Evolutionary conservation across 495 filamentous ascomycete genomes (phyloP).

Genomic region (Podospora australis): DNA sequence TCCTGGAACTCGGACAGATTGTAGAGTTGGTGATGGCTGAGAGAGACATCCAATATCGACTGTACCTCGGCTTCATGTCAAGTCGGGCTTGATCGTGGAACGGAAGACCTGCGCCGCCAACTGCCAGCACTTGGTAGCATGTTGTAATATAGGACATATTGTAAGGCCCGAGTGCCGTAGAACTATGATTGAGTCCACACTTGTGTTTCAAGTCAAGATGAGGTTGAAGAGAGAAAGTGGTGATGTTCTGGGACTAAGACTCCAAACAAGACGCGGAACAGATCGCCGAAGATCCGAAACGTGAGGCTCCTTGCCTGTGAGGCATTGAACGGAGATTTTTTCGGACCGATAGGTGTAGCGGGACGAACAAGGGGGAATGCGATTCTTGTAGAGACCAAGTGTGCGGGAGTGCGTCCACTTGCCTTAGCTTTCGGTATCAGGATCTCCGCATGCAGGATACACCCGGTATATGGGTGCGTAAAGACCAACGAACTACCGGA

Average conservation of each 20-base stretch:
- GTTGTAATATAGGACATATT: too few species aligned
- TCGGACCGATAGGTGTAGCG: constrained; percentile 10
- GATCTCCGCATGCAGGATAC: constrained; percentile 6
- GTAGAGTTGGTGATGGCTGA: too few species aligned
- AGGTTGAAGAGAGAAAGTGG: background rate
- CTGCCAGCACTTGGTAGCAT: too few species aligned
- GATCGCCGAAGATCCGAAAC: constrained; percentile 4
- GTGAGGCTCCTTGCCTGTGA: background rate
- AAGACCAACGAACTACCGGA: constrained; percentile 1
- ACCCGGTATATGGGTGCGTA: constrained; percentile 4
- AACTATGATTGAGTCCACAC: background rate
- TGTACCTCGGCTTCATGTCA: too few species aligned
- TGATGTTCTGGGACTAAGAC: background rate
- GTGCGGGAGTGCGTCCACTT: background rate
- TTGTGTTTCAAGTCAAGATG: too few species aligned
- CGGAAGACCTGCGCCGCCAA: too few species aligned
- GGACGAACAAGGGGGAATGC: background rate
- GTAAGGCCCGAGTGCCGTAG: too few species aligned
- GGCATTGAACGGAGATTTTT: background rate
- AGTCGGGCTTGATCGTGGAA: too few species aligned
- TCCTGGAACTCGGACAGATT: too few species aligned
- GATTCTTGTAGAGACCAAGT: background rate
- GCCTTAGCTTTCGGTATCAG: constrained; percentile 8
- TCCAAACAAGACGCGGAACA: background rate
- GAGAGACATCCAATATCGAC: too few species aligned